phyloP scores from a whole-genome alignment of 2,329 filamentous ascomycete species.

The Fusarium sp. region DNA sequence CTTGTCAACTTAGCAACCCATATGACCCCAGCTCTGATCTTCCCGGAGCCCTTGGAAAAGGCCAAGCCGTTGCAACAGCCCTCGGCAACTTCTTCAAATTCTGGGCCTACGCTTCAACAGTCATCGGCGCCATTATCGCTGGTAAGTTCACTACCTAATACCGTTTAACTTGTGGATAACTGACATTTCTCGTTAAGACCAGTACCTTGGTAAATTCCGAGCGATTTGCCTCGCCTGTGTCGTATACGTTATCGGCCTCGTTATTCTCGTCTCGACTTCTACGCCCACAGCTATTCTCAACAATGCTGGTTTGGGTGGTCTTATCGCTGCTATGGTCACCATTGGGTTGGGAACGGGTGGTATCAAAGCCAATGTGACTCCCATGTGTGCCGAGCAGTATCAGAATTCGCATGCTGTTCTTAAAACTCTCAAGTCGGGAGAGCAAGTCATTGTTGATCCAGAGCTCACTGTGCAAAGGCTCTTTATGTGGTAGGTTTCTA shows the following conservation, averaged over 20 bases:
- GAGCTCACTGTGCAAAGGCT: slow-evolving; percentile 1
- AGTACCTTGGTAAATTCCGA: slow-evolving; percentile 1
- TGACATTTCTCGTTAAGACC: neutral
- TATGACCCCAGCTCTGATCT: neutral
- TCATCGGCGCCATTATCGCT: neutral
- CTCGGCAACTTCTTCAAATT: slow-evolving; percentile 16
- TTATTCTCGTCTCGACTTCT: slow-evolving; percentile 3
- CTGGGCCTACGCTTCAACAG: slow-evolving; percentile 5
- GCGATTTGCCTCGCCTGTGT: neutral
- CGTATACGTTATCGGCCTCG: neutral
- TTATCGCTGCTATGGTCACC: neutral
- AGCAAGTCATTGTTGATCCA: neutral
- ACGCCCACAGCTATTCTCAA: neutral
- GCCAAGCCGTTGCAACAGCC: neutral
- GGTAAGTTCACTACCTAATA: fast-evolving
- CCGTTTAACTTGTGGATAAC: fast-evolving
- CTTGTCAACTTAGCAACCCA: neutral
- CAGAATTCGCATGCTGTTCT: neutral
- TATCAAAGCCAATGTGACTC: slow-evolving; percentile 1
- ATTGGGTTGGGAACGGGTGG: neutral
- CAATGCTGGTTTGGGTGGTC: neutral
- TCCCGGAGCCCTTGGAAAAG: neutral
- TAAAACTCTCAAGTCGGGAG: slow-evolving; percentile 1
- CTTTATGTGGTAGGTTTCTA: neutral
- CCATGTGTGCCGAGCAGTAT: slow-evolving; percentile 8